Base-by-base conservation (phyloP, 169 alveolate genomes). In the Plasmodium fragile region DNA sequence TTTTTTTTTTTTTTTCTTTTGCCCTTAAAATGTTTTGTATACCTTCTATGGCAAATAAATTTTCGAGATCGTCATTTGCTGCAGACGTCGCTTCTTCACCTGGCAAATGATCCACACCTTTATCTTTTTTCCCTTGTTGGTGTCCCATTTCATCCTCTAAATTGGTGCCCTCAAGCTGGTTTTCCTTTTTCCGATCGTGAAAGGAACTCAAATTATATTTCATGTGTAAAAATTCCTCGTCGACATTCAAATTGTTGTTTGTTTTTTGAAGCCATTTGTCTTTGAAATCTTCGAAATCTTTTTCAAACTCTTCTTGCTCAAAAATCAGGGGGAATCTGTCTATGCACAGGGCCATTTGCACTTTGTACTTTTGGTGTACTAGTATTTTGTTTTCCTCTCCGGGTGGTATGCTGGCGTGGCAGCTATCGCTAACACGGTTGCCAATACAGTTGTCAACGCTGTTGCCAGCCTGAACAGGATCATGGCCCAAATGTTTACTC, bases 141-240 rank as follows among this genome's bases (percentile, higher is more conserved):
- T 84, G 36, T 0, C 41, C 65, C 79, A 72, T 18, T 16, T 45
- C 22, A 41, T 84, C 55, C n/a, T 72, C 53, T 8, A 53, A 69
- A 39, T 89, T 7, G 28, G 70, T 36, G 11, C 49, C 4, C 49
- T 78, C 84, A 30, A 36, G 22, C 3, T 89, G n/a, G 1, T 89
- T 78, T 39, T 22, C 65, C n/a, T 87, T 77, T 75, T 75, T 69
- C 41, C 72, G 80, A 30, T 89, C 94, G 45, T 89, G 71, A 69
- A 89, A 89, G 34, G 89, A 78, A 25, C 91, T 89, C 71, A 89
- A 79, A 59, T 89, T 89, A 41, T 89, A 89, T 79, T 89, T 89
- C 94, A 89, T 89, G 72, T 89, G 94, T 22, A 89, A 79, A 89
- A 89, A 89, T 25, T 89, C 94, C 55, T 89, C 94, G 49, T 49